A percentile compares a stretch with the other conserved stretches of the same genome.
Conservation (phyloP, 139 green algal species). For the Chlorella sp. region DNA sequence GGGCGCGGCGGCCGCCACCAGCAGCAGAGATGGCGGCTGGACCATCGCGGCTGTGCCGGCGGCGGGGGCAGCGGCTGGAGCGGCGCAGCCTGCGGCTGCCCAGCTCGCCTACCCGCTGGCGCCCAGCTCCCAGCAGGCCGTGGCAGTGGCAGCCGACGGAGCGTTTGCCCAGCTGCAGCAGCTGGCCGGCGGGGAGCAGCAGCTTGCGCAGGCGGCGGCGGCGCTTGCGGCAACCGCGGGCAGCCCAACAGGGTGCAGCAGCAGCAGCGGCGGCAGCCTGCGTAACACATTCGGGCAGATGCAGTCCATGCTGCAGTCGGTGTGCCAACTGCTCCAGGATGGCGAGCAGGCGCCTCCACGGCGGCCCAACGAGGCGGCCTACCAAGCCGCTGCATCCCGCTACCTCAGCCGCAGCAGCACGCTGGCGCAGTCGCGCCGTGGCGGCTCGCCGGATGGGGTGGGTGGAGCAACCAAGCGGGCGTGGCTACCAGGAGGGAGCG, state of each 20-base stretch:
- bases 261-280: not conserved
- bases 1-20: not conserved
- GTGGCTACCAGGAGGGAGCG: slow-evolving; percentile 7
- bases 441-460: not conserved
- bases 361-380: not conserved
- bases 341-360: not conserved
- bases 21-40: not conserved
- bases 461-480: not conserved
- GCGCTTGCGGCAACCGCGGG: not conserved
- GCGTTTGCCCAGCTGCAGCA: slow-evolving; percentile 20
- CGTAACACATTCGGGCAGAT: slow-evolving; percentile 25
- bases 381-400: not conserved
- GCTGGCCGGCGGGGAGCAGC: not conserved
- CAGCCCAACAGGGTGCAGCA: not conserved
- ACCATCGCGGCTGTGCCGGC: slow-evolving; percentile 2
- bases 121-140: slow-evolving; percentile 13
- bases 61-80: not conserved
- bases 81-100: not conserved
- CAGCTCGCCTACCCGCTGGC: not conserved
- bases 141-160: not conserved
- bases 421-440: not conserved
- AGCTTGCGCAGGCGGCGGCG: not conserved
- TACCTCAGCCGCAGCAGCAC: slow-evolving; percentile 5
- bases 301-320: slow-evolving; percentile 25
- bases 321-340: slow-evolving; percentile 16